phyloP scores from a whole-genome alignment of 306 rosid genomes.

The Amphicarpaea edgeworthii region DNA sequence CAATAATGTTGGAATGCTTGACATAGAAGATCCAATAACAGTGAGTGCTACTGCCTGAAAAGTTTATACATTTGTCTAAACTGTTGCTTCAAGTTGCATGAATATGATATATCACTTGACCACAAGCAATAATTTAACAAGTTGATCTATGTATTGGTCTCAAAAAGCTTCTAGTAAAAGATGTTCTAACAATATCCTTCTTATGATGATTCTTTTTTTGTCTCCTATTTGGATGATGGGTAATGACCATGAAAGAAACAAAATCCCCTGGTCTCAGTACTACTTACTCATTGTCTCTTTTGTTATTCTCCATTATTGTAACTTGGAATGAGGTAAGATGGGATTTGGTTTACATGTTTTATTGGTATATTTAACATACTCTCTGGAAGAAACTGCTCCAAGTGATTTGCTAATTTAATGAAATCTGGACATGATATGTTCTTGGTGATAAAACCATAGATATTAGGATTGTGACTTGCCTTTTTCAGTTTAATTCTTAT shows the following conservation, averaged over 20 bases:
- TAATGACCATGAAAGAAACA: conserved; percentile 12
- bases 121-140: conserved; percentile 25
- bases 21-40: conserved; percentile 85
- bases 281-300: conserved; percentile 14
- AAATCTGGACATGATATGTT: conserved; percentile 37
- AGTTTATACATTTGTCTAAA: conserved; percentile 33
- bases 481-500: conserved; percentile 27
- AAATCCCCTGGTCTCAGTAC: conserved; percentile 25
- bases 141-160: conserved; percentile 30
- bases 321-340: background rate
- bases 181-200: conserved; percentile 12
- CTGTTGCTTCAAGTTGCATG: conserved; percentile 44
- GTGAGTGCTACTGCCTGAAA: conserved; percentile 60
- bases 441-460: conserved; percentile 29
- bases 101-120: conserved; percentile 36
- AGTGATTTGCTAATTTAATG: conserved; percentile 13
- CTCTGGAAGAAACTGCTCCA: conserved; percentile 6
- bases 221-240: conserved; percentile 22
- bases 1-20: conserved; percentile 84
- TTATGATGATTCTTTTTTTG: conserved; percentile 28
- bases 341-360: conserved; percentile 41
- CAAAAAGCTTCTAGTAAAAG: conserved; percentile 20
- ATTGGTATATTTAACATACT: background rate
- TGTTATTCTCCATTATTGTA: background rate
- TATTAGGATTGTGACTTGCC: conserved; percentile 25